phyloP scores from a whole-genome alignment of 371 early-diverging fungal species.

The Massospora cicadina region DNA sequence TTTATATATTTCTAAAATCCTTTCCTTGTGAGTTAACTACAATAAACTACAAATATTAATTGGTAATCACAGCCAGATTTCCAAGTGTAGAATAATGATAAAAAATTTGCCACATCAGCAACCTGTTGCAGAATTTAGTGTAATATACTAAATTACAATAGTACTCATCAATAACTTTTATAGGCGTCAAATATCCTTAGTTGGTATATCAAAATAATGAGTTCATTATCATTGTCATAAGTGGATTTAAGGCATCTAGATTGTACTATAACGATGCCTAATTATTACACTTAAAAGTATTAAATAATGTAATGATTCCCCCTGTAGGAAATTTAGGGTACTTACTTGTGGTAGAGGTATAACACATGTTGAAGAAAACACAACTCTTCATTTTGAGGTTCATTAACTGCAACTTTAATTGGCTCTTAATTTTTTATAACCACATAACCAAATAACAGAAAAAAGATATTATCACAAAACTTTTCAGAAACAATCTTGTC shows the following conservation, averaged over 20 bases:
- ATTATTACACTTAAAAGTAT: not conserved
- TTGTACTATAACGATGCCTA: not conserved
- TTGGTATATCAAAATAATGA: conserved; percentile 3
- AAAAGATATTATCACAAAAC: not conserved
- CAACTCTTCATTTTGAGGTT: not conserved
- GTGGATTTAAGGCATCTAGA: conserved; percentile 8
- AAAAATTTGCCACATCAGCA: no score
- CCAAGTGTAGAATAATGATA: no score
- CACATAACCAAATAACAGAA: not conserved
- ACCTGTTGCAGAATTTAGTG: no score
- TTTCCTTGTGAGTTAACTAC: no score
- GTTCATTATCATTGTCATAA: not conserved
- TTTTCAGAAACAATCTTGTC: not conserved
- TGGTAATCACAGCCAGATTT: no score
- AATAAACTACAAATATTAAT: no score
- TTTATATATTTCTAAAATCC: no score
- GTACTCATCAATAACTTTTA: not conserved
- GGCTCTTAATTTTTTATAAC: not conserved
- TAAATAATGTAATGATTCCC: not conserved
- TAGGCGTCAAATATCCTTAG: conserved; percentile 1
- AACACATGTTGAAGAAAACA: conserved; percentile 4
- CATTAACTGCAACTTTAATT: conserved; percentile 7
- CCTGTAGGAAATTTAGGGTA: not conserved
- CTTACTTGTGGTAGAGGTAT: conserved; percentile 10
- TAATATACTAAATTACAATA: no score